A percentile compares a stretch with the other conserved stretches of the same genome.
phyloP scores from a whole-genome alignment of 495 filamentous ascomycete species.

The Bathelium albidoporum region DNA sequence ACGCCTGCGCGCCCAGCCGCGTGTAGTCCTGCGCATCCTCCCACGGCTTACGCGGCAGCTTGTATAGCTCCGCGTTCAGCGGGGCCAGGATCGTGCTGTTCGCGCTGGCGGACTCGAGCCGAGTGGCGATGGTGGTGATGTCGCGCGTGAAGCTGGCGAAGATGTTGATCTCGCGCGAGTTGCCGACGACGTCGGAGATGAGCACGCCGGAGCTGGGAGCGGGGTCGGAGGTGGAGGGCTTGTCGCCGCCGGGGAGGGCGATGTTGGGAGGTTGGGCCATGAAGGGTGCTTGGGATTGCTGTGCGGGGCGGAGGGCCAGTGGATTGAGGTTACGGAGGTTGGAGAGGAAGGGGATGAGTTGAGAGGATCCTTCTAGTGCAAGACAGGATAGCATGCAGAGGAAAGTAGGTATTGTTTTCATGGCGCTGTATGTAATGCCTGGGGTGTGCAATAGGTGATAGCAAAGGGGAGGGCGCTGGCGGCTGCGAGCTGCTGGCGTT shows the following conservation, averaged over 20 bases:
- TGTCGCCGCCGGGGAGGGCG: not conserved
- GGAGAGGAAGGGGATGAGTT: not conserved
- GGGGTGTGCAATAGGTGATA: not conserved
- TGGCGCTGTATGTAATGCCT: too few species aligned
- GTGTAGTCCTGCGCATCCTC: constrained; percentile 77
- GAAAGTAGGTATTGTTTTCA: too few species aligned
- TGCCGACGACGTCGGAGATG: constrained; percentile 79
- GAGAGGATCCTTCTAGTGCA: not conserved
- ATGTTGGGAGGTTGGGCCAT: constrained; percentile 13
- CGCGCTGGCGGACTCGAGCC: constrained; percentile 53
- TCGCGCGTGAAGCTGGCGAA: constrained; percentile 81
- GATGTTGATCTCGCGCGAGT: constrained; percentile 70
- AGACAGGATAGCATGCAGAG: not conserved
- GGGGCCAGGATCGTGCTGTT: constrained; percentile 92
- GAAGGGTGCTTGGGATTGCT: constrained; percentile 12
- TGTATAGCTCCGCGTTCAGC: constrained; percentile 67
- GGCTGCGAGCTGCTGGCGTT: too few species aligned
- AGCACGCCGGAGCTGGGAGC: constrained; percentile 33
- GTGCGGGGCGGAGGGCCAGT: not conserved
- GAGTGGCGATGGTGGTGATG: constrained; percentile 58
- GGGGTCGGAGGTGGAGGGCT: not conserved
- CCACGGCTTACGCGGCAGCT: constrained; percentile 84
- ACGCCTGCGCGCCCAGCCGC: constrained; percentile 61
- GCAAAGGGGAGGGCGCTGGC: not conserved
- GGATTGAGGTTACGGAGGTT: not conserved